Conservation (phyloP, 2,329 filamentous ascomycete genomes). For the Colletotrichum echinochloae region DNA sequence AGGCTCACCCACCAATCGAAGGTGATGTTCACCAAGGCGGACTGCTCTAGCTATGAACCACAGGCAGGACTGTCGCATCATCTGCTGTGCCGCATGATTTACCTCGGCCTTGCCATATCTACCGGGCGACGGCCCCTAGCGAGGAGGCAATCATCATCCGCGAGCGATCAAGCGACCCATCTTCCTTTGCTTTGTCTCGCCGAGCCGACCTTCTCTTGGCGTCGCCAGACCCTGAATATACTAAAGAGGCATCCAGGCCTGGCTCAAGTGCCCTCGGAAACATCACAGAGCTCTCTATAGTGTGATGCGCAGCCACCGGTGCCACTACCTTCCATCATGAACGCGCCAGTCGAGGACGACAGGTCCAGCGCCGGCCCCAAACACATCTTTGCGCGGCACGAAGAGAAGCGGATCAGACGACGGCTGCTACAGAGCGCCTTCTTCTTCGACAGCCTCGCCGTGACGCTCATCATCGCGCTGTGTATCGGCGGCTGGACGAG, state of each 20-base stretch:
- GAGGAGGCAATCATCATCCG: not conserved
- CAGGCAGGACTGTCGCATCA: not conserved
- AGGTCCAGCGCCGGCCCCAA: conserved; percentile 15
- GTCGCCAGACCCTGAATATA: not conserved
- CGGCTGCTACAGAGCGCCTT: conserved; percentile 2
- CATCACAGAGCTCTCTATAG: not conserved
- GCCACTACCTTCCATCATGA: not conserved
- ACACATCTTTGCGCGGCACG: conserved; percentile 21
- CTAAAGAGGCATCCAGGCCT: not conserved
- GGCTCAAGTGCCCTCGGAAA: not conserved
- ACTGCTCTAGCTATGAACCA: not conserved
- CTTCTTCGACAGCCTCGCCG: conserved; percentile 20
- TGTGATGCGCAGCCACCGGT: not conserved
- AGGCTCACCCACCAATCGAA: not conserved
- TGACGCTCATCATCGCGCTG: conserved; percentile 19
- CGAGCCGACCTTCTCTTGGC: not conserved
- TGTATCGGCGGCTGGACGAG: conserved; percentile 26
- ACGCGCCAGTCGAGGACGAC: conserved; percentile 12
- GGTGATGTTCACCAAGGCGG: not conserved
- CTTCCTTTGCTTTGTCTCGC: not conserved
- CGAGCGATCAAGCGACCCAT: not conserved
- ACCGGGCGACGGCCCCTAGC: conserved; percentile 1
- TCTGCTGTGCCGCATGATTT: conserved; percentile 6
- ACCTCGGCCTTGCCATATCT: not conserved
- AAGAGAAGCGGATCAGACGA: conserved; percentile 27